A percentile compares a stretch with the other conserved stretches of the same genome.
These are phyloP conservation scores for Ilyonectria destructans DNA, from an alignment of 2,329 filamentous ascomycete species.

Conservation along the genomic window DNA sequence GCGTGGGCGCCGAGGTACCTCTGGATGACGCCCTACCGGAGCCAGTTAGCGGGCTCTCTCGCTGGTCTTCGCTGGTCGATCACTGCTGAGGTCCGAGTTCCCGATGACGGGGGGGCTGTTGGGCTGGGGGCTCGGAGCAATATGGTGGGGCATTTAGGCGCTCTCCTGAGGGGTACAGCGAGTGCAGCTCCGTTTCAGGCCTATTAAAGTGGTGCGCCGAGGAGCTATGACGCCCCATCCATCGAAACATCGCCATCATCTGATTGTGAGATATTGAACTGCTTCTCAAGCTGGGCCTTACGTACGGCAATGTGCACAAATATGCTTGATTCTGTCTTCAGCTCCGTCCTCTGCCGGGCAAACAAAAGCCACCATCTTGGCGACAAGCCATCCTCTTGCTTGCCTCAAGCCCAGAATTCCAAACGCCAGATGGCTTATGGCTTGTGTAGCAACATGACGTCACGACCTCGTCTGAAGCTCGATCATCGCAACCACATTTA, in stretches of 20 bases:
- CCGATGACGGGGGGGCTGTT: conserved; percentile 16
- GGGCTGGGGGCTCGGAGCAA: conserved; percentile 7
- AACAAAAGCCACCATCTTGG: background rate
- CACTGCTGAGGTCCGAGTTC: conserved; percentile 6
- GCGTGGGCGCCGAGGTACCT: conserved; percentile 19
- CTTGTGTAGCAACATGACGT: conserved; percentile 44
- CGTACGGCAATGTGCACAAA: background rate
- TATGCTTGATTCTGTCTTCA: background rate
- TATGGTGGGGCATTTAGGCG: conserved; percentile 21
- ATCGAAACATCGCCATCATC: background rate
- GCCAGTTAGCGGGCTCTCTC: conserved; percentile 8
- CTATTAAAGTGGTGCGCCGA: background rate
- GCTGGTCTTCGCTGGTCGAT: conserved; percentile 14
- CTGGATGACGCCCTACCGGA: conserved; percentile 9
- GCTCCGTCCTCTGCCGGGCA: background rate
- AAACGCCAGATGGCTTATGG: conserved; percentile 8
- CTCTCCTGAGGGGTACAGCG: conserved; percentile 6
- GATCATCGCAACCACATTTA: conserved; percentile 21
- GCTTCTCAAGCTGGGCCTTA: background rate
- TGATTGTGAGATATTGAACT: background rate
- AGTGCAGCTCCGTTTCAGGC: background rate
- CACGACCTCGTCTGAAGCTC: conserved; percentile 39
- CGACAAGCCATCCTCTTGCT: background rate
- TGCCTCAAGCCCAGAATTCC: background rate
- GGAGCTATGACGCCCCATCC: conserved; percentile 4